Evolutionary conservation across 2,329 filamentous ascomycete genomes (phyloP).

Genomic region (Fusarium floridanum): DNA sequence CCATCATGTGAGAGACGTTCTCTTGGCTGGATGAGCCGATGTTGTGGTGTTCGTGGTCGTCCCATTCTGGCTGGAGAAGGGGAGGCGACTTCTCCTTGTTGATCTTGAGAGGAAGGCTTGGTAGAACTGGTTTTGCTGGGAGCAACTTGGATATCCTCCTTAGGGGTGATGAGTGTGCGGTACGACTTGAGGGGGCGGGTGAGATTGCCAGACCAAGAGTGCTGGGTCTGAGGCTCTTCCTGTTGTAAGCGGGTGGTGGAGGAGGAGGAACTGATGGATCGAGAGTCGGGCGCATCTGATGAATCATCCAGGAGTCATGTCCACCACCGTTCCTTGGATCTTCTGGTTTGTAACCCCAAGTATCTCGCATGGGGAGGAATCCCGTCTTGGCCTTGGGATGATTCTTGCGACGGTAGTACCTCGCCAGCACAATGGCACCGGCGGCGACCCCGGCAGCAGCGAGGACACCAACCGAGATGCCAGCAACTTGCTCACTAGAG

Average conservation of each 20-base stretch:
- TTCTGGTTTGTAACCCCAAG: conserved; percentile 51
- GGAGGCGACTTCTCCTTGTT: conserved; percentile 33
- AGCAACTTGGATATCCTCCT: conserved; percentile 59
- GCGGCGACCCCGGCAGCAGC: conserved; percentile 63
- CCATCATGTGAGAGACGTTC: conserved; percentile 26
- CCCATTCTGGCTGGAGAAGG: conserved; percentile 26
- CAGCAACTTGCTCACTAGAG: conserved; percentile 64
- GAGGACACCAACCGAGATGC: conserved; percentile 68
- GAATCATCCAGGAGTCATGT: conserved; percentile 46
- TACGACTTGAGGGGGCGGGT: conserved; percentile 41
- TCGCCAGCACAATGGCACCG: conserved; percentile 60
- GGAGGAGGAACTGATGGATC: conserved; percentile 37
- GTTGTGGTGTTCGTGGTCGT: conserved; percentile 23
- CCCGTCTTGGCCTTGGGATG: conserved; percentile 54
- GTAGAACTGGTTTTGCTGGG: conserved; percentile 61
- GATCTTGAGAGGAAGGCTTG: conserved; percentile 38
- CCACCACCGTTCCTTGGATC: conserved; percentile 39
- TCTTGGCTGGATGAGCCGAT: conserved; percentile 11
- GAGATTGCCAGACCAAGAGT: conserved; percentile 62
- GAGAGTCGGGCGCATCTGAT: conserved; percentile 39
- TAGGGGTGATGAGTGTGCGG: conserved; percentile 37
- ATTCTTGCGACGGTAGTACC: conserved; percentile 56
- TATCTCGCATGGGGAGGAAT: conserved; percentile 55
- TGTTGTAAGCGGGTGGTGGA: conserved; percentile 43
- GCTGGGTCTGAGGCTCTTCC: conserved; percentile 51